Conservation (phyloP, 129 eudicot genomes). For the Flaveria brownii region DNA sequence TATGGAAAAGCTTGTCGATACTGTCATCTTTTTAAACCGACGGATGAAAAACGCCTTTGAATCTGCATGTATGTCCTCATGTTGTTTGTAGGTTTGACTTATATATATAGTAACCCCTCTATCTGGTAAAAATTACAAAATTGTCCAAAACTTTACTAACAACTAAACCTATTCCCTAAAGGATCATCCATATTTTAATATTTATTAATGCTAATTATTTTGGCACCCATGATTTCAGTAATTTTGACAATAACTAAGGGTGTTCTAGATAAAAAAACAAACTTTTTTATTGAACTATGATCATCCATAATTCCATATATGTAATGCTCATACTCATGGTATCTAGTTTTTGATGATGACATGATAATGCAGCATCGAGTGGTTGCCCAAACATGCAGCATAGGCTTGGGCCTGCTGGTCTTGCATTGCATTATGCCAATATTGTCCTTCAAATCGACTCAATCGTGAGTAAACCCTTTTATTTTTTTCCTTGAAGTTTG, state of each 20-base stretch:
- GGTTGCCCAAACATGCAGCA: constrained; percentile 38
- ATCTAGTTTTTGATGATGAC: constrained; percentile 29
- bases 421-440: constrained; percentile 90
- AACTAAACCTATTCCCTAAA: background rate
- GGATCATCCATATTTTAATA: background rate
- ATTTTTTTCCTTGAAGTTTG: constrained; percentile 10
- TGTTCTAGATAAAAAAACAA: background rate
- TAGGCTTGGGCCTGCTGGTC: constrained; percentile 84
- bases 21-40: constrained; percentile 55
- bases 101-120: background rate
- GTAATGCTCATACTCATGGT: constrained; percentile 17
- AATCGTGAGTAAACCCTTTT: constrained; percentile 47
- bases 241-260: background rate
- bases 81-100: background rate
- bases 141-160: background rate
- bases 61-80: constrained; percentile 49
- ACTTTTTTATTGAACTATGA: background rate
- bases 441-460: constrained; percentile 76
- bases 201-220: background rate
- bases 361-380: constrained; percentile 40
- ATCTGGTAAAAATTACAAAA: background rate
- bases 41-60: constrained; percentile 56
- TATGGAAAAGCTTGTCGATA: constrained; percentile 82
- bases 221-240: background rate
- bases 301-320: background rate